Percentiles rank a stretch among this genome's conserved stretches.
These are phyloP conservation scores for Entomortierella chlamydospora DNA, from an alignment of 192 early-diverging fungal species.

Conservation along the genomic window DNA sequence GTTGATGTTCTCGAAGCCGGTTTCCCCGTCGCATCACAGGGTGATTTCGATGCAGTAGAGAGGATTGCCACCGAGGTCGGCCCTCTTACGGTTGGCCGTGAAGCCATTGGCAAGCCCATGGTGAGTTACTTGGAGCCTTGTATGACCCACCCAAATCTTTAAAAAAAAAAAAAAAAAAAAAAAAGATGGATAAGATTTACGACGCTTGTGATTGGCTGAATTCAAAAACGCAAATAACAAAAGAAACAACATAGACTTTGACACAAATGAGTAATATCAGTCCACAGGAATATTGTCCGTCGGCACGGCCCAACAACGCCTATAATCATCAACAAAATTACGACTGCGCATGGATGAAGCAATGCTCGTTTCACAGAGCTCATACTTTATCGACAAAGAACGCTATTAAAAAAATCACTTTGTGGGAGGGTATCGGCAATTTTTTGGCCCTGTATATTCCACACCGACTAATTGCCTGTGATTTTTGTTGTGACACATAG, in stretches of 20 bases:
- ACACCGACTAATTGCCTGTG: too few relatives aligned
- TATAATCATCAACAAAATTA: too few relatives aligned
- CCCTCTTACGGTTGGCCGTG: constrained; percentile 82
- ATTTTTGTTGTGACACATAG: constrained; percentile 49
- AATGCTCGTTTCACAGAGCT: too few relatives aligned
- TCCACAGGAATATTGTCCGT: too few relatives aligned
- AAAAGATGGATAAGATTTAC: constrained; percentile 28
- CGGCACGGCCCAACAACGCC: too few relatives aligned
- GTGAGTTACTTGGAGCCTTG: constrained; percentile 55
- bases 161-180: background rate
- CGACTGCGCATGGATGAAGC: too few relatives aligned
- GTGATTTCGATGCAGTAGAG: constrained; percentile 96
- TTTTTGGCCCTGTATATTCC: too few relatives aligned
- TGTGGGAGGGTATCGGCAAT: too few relatives aligned
- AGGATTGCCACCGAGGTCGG: constrained; percentile 95
- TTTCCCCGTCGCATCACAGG: constrained; percentile 93
- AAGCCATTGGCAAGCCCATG: constrained; percentile 83
- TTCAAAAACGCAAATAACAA: background rate
- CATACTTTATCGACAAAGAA: too few relatives aligned
- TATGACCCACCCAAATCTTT: background rate
- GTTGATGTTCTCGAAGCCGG: constrained; percentile 97
- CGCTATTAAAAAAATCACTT: too few relatives aligned
- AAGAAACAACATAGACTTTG: background rate
- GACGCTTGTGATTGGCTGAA: constrained; percentile 20
- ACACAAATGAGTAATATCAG: constrained; percentile 32